phyloP scores from a whole-genome alignment of 2,329 filamentous ascomycete species.

The Colletotrichum musae region DNA sequence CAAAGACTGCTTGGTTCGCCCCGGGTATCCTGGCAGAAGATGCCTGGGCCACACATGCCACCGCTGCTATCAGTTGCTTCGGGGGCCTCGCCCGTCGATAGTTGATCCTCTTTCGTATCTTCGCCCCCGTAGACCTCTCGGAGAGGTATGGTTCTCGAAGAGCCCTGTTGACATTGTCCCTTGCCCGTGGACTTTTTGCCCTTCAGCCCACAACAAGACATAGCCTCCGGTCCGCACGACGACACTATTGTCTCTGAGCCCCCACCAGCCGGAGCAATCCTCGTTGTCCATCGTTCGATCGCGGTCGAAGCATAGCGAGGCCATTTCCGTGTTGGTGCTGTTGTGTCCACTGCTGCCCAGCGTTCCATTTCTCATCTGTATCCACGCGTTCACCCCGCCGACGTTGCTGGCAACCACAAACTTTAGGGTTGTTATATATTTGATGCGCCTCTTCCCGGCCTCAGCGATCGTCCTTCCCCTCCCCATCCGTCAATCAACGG shows the following conservation, averaged over 20 bases:
- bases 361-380: slow-evolving; percentile 34
- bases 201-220: slow-evolving; percentile 6
- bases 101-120: slow-evolving; percentile 4
- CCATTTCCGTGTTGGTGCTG: slow-evolving; percentile 22
- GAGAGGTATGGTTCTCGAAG: slow-evolving; percentile 23
- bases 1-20: background rate
- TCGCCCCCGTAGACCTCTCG: background rate
- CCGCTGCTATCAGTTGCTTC: slow-evolving; percentile 10
- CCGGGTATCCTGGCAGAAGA: slow-evolving; percentile 11
- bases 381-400: slow-evolving; percentile 27
- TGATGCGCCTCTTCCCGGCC: slow-evolving; percentile 26
- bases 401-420: slow-evolving; percentile 2
- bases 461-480: background rate
- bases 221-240: background rate
- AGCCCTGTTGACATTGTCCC: slow-evolving; percentile 26
- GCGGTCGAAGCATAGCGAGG: slow-evolving; percentile 23
- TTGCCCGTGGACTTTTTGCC: slow-evolving; percentile 22
- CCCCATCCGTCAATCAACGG: slow-evolving; percentile 23
- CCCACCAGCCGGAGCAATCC: background rate
- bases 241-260: slow-evolving; percentile 18
- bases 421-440: slow-evolving; percentile 30
- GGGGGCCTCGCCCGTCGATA: slow-evolving; percentile 18
- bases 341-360: slow-evolving; percentile 12
- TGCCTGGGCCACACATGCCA: slow-evolving; percentile 1
- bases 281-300: slow-evolving; percentile 27